Evolutionary conservation across 305 asterid genomes (phyloP).

Genomic region (Rubia peregrina): DNA sequence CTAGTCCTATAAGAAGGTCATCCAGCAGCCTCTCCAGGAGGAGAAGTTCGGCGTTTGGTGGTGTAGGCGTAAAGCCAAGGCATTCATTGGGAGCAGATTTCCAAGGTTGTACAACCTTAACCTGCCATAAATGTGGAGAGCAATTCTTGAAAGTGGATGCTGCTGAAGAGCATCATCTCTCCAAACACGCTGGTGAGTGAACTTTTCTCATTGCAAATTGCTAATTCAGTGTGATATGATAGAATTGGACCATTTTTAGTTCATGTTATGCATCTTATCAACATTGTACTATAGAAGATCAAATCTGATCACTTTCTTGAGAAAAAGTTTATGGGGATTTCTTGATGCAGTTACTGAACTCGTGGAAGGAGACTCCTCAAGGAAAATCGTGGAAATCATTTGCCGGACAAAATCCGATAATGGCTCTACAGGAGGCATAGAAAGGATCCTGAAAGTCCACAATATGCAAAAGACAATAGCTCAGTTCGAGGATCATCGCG

Average conservation of each 20-base stretch:
- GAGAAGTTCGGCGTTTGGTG: constrained; percentile 42
- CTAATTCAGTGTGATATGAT: neutral
- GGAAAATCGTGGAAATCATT: constrained; percentile 81
- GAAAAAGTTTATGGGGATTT: neutral
- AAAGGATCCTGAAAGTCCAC: constrained; percentile 79
- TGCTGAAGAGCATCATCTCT: constrained; percentile 74
- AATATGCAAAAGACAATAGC: constrained; percentile 74
- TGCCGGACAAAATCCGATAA: constrained; percentile 47
- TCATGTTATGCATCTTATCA: neutral
- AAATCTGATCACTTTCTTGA: neutral
- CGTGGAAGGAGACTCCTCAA: constrained; percentile 71
- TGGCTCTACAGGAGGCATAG: constrained; percentile 34
- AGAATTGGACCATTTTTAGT: neutral
- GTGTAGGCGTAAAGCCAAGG: constrained; percentile 35
- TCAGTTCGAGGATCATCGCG: constrained; percentile 82
- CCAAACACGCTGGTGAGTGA: constrained; percentile 78
- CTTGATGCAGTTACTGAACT: constrained; percentile 59
- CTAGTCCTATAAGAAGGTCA: constrained; percentile 57
- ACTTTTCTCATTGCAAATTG: neutral
- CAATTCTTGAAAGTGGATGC: constrained; percentile 65
- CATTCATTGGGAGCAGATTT: constrained; percentile 44
- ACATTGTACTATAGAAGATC: neutral
- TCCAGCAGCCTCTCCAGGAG: constrained; percentile 51
- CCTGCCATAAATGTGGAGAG: constrained; percentile 77
- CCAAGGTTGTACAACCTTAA: constrained; percentile 32